Conservation (phyloP, 345 rosid genomes). For the Eucalyptus polybractea region DNA sequence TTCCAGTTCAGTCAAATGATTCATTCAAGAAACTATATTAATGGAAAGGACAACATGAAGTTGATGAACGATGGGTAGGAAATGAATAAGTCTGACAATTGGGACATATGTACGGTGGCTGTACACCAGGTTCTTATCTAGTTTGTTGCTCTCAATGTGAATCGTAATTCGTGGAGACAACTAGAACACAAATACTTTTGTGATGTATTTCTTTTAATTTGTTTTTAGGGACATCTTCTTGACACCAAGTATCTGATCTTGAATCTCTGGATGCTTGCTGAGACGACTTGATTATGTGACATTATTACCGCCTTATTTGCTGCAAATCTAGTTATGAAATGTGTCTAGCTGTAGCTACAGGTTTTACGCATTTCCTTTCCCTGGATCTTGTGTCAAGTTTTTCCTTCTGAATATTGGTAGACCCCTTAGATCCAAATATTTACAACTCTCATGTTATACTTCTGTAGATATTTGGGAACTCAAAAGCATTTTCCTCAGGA, state of each 20-base stretch:
- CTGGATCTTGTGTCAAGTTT: not conserved
- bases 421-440: not conserved
- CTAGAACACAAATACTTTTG: not conserved
- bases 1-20: not conserved
- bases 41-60: not conserved
- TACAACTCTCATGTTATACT: not conserved
- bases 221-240: not conserved
- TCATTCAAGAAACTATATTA: not conserved
- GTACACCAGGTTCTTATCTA: not conserved
- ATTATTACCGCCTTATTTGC: not conserved
- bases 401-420: not conserved
- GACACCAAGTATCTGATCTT: not conserved
- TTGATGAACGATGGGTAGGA: not conserved
- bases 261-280: not conserved
- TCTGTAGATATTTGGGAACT: not conserved
- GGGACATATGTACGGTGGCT: not conserved
- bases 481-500: not conserved
- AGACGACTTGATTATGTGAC: not conserved
- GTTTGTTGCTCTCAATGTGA: not conserved
- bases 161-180: not conserved
- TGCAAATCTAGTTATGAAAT: not conserved
- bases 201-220: not conserved
- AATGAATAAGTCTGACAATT: not conserved
- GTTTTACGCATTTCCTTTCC: not conserved
- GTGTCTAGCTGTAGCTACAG: not conserved